Conservation (phyloP, 345 rosid genomes). For the Viola odorata region DNA sequence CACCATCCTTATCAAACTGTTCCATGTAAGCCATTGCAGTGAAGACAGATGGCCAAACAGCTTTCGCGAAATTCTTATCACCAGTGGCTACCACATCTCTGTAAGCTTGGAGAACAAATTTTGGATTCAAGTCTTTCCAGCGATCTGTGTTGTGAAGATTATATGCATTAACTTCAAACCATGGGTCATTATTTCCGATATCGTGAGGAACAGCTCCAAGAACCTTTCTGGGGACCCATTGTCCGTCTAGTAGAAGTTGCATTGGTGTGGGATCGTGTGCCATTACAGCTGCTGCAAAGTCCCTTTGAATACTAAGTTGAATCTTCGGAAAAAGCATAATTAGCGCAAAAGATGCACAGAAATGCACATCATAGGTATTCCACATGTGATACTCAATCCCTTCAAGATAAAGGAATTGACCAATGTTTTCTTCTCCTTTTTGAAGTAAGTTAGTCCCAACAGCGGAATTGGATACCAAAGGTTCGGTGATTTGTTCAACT, state of each 20-base stretch:
- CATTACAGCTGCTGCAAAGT: slow-evolving; percentile 90
- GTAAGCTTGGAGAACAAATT: slow-evolving; percentile 88
- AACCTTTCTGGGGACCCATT: slow-evolving; percentile 62
- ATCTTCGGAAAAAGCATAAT: slow-evolving; percentile 85
- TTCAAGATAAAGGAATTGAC: slow-evolving; percentile 89
- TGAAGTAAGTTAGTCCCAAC: slow-evolving; percentile 80
- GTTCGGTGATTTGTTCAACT: slow-evolving; percentile 57
- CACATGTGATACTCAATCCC: slow-evolving; percentile 89
- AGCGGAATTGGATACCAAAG: slow-evolving; percentile 65
- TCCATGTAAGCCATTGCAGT: slow-evolving; percentile 88
- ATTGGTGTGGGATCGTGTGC: slow-evolving; percentile 77
- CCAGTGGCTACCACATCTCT: slow-evolving; percentile 86
- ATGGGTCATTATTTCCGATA: slow-evolving; percentile 72
- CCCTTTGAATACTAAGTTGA: slow-evolving; percentile 86
- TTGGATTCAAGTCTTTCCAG: slow-evolving; percentile 96
- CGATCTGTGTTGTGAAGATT: slow-evolving; percentile 56
- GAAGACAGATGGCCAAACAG: slow-evolving; percentile 91
- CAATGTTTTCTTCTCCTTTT: slow-evolving; percentile 91
- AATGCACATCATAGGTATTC: slow-evolving; percentile 96
- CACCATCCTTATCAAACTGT: slow-evolving; percentile 89
- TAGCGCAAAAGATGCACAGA: slow-evolving; percentile 81
- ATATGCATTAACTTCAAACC: slow-evolving; percentile 89
- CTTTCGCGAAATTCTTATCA: slow-evolving; percentile 65
- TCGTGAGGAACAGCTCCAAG: slow-evolving; percentile 98
- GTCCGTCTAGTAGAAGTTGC: slow-evolving; percentile 56